Evolutionary conservation across 768 basidiomycete species (phyloP).

Genomic region (Pholiota molesta): DNA sequence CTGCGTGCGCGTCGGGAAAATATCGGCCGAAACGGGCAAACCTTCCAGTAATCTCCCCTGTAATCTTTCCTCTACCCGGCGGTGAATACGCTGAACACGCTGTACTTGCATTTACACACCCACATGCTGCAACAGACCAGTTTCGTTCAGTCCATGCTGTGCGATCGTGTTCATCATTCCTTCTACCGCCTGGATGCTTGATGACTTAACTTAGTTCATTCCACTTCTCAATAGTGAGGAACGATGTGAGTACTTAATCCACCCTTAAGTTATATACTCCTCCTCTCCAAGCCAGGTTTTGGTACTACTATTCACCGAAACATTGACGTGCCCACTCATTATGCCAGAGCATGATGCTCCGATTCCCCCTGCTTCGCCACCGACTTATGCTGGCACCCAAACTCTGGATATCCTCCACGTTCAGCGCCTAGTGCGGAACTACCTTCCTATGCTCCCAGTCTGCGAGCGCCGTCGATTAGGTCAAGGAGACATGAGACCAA

Average conservation of each 20-base stretch:
- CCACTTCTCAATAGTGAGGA: neutral
- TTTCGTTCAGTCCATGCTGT: slow-evolving; percentile 8
- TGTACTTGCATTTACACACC: neutral
- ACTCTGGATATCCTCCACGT: neutral
- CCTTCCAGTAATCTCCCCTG: neutral
- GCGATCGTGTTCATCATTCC: slow-evolving; percentile 9
- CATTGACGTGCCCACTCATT: neutral
- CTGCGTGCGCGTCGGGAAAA: neutral
- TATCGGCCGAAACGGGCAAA: neutral
- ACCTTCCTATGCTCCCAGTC: neutral
- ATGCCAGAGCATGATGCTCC: neutral
- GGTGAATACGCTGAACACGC: neutral
- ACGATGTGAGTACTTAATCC: slow-evolving; percentile 5
- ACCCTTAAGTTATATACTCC: neutral
- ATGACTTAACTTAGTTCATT: slow-evolving; percentile 8
- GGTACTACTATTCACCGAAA: neutral
- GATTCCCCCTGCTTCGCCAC: neutral
- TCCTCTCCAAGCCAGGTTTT: neutral
- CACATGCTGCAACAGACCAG: slow-evolving; percentile 3
- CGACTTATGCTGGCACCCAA: neutral
- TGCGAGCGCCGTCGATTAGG: neutral
- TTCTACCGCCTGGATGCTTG: slow-evolving; percentile 1
- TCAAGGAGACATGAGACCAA: slow-evolving; percentile 8
- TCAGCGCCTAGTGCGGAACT: neutral
- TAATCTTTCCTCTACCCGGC: neutral